Evolutionary conservation across 208 protist genomes (phyloP), one percentile per base, ranked within the genome.

Genomic region (Phytomonas francai): DNA sequence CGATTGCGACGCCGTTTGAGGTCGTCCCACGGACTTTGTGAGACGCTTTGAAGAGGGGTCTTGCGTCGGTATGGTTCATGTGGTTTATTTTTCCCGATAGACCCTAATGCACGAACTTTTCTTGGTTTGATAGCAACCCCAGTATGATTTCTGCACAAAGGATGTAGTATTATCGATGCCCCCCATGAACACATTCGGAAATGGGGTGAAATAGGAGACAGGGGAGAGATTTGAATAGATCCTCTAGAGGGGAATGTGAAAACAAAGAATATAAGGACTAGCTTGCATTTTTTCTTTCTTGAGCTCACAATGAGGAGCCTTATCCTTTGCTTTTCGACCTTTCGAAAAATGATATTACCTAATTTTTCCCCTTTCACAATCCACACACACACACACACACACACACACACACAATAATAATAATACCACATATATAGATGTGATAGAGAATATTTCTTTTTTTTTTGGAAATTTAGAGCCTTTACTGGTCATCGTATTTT

Each of bases 1-100:
- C 64, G 63, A 59, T 16, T 56, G 51, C 29, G 79, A 89, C 59
- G 86, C 81, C 22, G 84, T 89, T 29, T 89, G 57, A 75, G 29
- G 27, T 30, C 2, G 4, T n/a, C 14, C 7, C 1, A 22, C 14
- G 12, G 34, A 11, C 16, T 33, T 42, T 3, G 31, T 6, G 19
- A 27, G 9, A 12, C 58, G 16, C 65, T 30, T 51, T 34, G 27
- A 42, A n/a, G 63, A 69, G 16, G 11, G 11, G 28, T 49, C 28
- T 71, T 59, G 27, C 12, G 12, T 54, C 29, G 32, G 29, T 45
- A 69, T 67, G 25, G 19, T 30, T 63, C 34, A 14, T 63, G 30
- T 16, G 1, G 32, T 63, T 69, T 31, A n/a, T 67, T 57, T 57
- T 36, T 65, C 19, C 16, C 31, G 63, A 67, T 64, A 12, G 16